A percentile compares a stretch with the other conserved stretches of the same genome.
These are phyloP conservation scores for Kodamaea lidongshanica DNA, from an alignment of 805 yeast genomes.

Conservation along the genomic window DNA sequence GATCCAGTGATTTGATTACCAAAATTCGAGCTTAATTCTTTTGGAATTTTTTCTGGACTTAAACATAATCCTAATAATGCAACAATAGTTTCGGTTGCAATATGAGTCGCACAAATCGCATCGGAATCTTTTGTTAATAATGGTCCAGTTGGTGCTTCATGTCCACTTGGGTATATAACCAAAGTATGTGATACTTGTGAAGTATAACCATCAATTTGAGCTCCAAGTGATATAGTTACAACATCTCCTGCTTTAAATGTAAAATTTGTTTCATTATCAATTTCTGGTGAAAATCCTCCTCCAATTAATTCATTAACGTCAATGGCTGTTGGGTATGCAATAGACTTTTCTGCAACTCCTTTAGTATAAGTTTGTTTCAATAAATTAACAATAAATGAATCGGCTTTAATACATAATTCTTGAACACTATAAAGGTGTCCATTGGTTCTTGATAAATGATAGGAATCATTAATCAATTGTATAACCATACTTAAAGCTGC, in stretches of 20 bases:
- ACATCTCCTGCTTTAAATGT: conserved; percentile 71
- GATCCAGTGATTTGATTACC: conserved; percentile 55
- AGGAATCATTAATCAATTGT: conserved; percentile 63
- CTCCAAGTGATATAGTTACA: conserved; percentile 79
- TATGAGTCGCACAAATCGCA: conserved; percentile 79
- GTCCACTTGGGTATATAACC: conserved; percentile 72
- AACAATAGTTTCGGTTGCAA: conserved; percentile 83
- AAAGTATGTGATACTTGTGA: conserved; percentile 81
- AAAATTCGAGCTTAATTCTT: conserved; percentile 34
- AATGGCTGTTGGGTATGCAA: conserved; percentile 84
- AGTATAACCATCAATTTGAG: conserved; percentile 93
- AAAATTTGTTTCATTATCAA: conserved; percentile 49
- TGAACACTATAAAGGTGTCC: conserved; percentile 44
- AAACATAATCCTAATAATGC: conserved; percentile 67
- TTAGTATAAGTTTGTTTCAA: conserved; percentile 53
- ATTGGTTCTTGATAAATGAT: conserved; percentile 50
- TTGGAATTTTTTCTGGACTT: conserved; percentile 70
- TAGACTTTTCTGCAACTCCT: conserved; percentile 78
- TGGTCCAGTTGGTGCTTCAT: conserved; percentile 65
- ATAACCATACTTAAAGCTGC: conserved; percentile 66
- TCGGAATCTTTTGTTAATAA: conserved; percentile 81
- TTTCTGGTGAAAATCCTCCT: conserved; percentile 78
- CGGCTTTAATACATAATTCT: conserved; percentile 79
- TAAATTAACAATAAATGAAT: conserved; percentile 61
- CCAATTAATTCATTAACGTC: conserved; percentile 72